Evolutionary conservation across 768 basidiomycete genomes (phyloP).

Genomic region (Mycena floridula): DNA sequence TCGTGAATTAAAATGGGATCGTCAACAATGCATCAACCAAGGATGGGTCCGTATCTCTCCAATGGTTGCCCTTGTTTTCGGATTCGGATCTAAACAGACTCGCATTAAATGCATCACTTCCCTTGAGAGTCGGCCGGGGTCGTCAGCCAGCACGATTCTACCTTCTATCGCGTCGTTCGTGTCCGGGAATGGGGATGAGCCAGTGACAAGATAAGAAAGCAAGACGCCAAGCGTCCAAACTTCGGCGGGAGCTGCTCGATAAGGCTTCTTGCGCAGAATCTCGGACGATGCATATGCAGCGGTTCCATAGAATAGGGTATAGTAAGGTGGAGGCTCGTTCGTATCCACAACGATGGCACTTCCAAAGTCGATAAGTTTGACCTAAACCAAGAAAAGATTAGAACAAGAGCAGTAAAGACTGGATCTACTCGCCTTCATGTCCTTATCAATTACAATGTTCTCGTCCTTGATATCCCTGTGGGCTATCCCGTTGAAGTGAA

Average conservation of each 20-base stretch:
- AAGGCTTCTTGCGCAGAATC: constrained; percentile 80
- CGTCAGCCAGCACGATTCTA: constrained; percentile 45
- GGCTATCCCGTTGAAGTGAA: constrained; percentile 77
- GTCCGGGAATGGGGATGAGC: constrained; percentile 88
- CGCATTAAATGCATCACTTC: constrained; percentile 58
- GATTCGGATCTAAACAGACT: constrained; percentile 82
- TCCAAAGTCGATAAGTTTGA: constrained; percentile 96
- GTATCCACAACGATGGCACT: constrained; percentile 77
- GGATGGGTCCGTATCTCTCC: constrained; percentile 73
- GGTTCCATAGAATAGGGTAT: constrained; percentile 85
- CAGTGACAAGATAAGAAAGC: constrained; percentile 90
- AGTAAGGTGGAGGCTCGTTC: constrained; percentile 52
- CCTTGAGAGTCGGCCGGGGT: constrained; percentile 31
- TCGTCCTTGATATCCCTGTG: constrained; percentile 98
- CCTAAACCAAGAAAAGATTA: constrained; percentile 47
- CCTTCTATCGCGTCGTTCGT: constrained; percentile 74
- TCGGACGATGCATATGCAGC: constrained; percentile 96
- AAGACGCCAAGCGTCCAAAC: constrained; percentile 96
- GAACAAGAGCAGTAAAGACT: too few relatives aligned
- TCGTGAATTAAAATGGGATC: too few relatives aligned
- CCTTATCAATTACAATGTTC: constrained; percentile 75
- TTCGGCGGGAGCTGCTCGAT: constrained; percentile 92
- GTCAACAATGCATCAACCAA: constrained; percentile 53
- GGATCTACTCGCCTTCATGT: constrained; percentile 60
- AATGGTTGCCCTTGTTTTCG: constrained; percentile 74